A percentile compares a stretch with the other conserved stretches of the same genome.
These are phyloP conservation scores for Eucalyptus marginata DNA, from an alignment of 345 rosid genomes.

Conservation along the genomic window DNA sequence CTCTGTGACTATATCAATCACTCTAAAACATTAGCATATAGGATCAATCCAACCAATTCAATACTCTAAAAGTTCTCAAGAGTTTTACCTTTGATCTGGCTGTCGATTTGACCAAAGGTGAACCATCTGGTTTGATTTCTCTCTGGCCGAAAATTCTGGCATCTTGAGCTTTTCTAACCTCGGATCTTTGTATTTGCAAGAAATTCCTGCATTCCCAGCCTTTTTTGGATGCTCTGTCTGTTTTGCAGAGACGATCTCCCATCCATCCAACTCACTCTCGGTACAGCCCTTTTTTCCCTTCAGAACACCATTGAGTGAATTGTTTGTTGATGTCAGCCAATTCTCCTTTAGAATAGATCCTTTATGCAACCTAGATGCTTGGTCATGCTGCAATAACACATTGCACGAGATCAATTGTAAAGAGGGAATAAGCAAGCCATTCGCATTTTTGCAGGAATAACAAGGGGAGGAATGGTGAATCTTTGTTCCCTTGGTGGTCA, in stretches of 20 bases:
- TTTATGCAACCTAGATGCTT: background rate
- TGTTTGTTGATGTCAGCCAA: background rate
- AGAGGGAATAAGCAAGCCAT: background rate
- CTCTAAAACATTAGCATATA: background rate
- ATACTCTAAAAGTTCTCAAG: background rate
- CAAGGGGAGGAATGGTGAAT: background rate
- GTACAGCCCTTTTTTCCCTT: background rate
- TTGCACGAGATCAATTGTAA: background rate
- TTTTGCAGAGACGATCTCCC: background rate
- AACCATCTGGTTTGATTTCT: background rate
- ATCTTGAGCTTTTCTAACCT: background rate
- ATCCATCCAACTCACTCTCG: background rate
- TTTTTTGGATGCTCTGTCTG: background rate
- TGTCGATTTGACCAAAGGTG: background rate
- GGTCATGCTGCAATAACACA: background rate
- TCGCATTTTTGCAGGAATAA: background rate
- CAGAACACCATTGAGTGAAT: background rate
- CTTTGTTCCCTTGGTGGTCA: background rate
- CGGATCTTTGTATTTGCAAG: background rate
- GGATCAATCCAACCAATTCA: background rate
- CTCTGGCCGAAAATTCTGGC: background rate
- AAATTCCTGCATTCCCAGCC: background rate
- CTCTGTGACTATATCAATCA: background rate
- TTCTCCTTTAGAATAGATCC: background rate
- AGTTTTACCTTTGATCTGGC: background rate